phyloP scores from a whole-genome alignment of 2,329 filamentous ascomycete genomes.

The Myriangium duriaei region DNA sequence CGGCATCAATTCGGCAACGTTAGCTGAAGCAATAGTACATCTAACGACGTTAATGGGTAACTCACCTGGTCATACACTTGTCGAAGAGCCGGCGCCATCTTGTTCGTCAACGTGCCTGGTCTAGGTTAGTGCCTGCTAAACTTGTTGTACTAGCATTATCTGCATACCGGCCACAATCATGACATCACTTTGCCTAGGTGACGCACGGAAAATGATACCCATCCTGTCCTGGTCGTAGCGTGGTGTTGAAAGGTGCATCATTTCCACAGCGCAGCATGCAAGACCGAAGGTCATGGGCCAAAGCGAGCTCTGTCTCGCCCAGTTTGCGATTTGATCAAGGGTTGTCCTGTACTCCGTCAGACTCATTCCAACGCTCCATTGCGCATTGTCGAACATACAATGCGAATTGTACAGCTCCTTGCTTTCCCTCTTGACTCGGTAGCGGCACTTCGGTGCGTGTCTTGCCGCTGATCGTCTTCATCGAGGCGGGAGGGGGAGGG shows the following conservation, averaged over 20 bases:
- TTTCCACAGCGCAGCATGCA: constrained; percentile 80
- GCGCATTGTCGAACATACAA: constrained; percentile 48
- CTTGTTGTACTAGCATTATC: too few species aligned
- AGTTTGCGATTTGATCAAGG: constrained; percentile 68
- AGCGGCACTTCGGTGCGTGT: constrained; percentile 59
- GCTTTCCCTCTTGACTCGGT: constrained; percentile 65
- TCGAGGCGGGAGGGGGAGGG: constrained; percentile 38
- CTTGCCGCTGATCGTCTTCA: constrained; percentile 35
- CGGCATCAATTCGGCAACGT: too few species aligned
- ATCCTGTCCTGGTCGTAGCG: constrained; percentile 82
- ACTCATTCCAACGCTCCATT: background rate
- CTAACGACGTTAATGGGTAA: too few species aligned
- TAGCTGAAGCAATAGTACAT: too few species aligned
- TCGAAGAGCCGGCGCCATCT: constrained; percentile 80
- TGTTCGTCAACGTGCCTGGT: constrained; percentile 88
- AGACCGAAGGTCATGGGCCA: constrained; percentile 86
- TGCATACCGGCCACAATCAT: constrained; percentile 94
- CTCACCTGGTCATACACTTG: constrained; percentile 88
- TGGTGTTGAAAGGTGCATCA: constrained; percentile 84
- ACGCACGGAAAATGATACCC: constrained; percentile 83
- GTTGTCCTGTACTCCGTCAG: constrained; percentile 46
- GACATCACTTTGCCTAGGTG: constrained; percentile 75
- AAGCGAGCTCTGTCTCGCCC: constrained; percentile 70
- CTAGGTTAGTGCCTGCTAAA: too few species aligned
- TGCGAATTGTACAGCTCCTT: constrained; percentile 72